A percentile compares a stretch with the other conserved stretches of the same genome.
Conservation (phyloP, 2,329 filamentous ascomycete genomes). For the Chaetoscypha palmicola region DNA sequence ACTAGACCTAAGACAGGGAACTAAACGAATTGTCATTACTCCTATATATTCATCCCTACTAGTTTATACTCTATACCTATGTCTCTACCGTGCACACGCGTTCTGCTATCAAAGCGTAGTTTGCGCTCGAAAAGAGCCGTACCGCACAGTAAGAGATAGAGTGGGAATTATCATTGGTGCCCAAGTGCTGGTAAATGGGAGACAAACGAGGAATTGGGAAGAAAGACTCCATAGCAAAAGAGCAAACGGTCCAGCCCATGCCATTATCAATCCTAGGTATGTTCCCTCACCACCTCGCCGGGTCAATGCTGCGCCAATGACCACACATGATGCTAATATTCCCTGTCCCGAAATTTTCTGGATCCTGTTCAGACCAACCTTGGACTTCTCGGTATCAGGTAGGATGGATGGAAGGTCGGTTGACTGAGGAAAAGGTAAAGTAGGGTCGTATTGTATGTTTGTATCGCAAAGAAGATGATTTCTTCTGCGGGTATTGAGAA, state of each 20-base stretch:
- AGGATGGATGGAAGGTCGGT: slow-evolving; percentile 48
- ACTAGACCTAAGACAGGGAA: too few relatives aligned
- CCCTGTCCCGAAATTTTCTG: slow-evolving; percentile 43
- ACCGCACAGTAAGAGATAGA: too few relatives aligned
- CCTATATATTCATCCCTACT: too few relatives aligned
- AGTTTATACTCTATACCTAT: too few relatives aligned
- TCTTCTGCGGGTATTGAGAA: slow-evolving; percentile 64
- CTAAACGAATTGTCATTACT: too few relatives aligned
- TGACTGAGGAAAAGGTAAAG: slow-evolving; percentile 63
- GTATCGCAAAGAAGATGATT: slow-evolving; percentile 70
- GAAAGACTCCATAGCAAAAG: slow-evolving; percentile 57
- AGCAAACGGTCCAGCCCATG: slow-evolving; percentile 61
- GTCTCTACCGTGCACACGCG: too few relatives aligned
- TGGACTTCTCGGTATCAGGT: slow-evolving; percentile 33
- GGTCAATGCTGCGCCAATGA: slow-evolving; percentile 40
- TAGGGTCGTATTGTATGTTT: slow-evolving; percentile 66
- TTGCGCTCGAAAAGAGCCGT: too few relatives aligned
- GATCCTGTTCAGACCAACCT: slow-evolving; percentile 11
- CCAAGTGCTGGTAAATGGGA: slow-evolving; percentile 51
- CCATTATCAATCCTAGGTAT: slow-evolving; percentile 63
- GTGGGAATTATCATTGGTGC: slow-evolving; percentile 58
- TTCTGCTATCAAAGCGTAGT: too few relatives aligned
- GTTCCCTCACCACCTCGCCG: slow-evolving; percentile 44
- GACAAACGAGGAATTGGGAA: slow-evolving; percentile 53
- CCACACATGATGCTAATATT: slow-evolving; percentile 38